Evolutionary conservation across 192 early-diverging fungal species (phyloP).

Genomic region (Dissophora globulifera): DNA sequence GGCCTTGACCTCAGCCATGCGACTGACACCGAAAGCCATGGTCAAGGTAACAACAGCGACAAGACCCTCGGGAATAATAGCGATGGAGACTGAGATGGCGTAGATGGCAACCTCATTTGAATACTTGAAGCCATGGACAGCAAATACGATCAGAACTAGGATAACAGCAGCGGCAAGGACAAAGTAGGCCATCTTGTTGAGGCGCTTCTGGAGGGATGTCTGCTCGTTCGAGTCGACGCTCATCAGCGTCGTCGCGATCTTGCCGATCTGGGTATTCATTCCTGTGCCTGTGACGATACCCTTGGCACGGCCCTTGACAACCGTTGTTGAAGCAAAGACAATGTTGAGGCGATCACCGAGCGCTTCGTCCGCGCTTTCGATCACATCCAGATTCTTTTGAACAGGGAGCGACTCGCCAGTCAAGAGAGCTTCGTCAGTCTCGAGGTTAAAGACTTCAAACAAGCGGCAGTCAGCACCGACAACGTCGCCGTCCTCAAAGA

Average conservation of each 20-base stretch:
- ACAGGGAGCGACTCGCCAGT: conserved; percentile 93
- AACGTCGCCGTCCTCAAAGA: conserved; percentile 94
- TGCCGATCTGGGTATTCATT: conserved; percentile 91
- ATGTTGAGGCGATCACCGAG: conserved; percentile 94
- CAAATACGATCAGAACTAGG: conserved; percentile 88
- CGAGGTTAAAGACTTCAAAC: conserved; percentile 85
- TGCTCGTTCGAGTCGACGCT: conserved; percentile 60
- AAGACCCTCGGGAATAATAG: conserved; percentile 96
- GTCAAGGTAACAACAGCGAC: conserved; percentile 93
- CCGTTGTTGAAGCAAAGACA: conserved; percentile 88
- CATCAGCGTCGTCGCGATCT: conserved; percentile 87
- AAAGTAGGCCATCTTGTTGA: conserved; percentile 81
- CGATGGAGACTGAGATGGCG: conserved; percentile 89
- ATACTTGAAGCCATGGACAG: conserved; percentile 70
- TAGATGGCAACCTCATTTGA: conserved; percentile 70
- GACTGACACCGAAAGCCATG: conserved; percentile 89
- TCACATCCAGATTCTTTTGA: conserved; percentile 73
- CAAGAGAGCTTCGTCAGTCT: conserved; percentile 91
- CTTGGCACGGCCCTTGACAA: conserved; percentile 91
- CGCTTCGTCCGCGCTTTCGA: conserved; percentile 74
- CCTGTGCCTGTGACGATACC: conserved; percentile 89
- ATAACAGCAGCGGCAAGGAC: conserved; percentile 79
- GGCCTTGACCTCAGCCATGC: conserved; percentile 88
- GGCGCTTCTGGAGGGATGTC: conserved; percentile 71
- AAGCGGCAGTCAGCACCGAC: conserved; percentile 93